Percentiles rank a stretch among this genome's conserved stretches.
These are phyloP conservation scores for Sporothrix brasiliensis DNA, from an alignment of 2,329 filamentous ascomycete species.

Conservation along the genomic window DNA sequence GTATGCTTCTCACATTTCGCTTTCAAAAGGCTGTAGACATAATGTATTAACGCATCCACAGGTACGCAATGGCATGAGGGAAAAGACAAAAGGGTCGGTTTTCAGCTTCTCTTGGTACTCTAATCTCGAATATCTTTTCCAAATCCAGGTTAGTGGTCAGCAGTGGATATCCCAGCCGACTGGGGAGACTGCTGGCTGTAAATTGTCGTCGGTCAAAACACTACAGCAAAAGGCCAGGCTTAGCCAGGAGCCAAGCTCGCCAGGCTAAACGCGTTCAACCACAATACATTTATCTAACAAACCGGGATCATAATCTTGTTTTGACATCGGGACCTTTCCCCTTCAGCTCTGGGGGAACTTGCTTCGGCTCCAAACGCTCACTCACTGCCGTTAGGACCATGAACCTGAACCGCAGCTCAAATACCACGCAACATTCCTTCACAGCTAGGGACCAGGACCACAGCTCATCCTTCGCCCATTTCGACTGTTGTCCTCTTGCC, in stretches of 20 bases:
- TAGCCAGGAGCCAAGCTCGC: background rate
- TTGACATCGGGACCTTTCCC: background rate
- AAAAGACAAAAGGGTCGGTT: background rate
- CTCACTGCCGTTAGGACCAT: background rate
- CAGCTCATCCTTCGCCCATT: background rate
- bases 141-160: slow-evolving; percentile 21
- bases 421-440: background rate
- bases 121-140: slow-evolving; percentile 27
- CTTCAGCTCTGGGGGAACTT: background rate
- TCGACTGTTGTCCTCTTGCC: background rate
- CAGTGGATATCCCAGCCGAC: background rate
- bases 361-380: background rate
- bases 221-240: background rate
- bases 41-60: background rate
- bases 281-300: background rate
- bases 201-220: background rate
- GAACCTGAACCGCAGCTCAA: background rate
- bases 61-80: background rate
- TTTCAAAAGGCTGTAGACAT: background rate
- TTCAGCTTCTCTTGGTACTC: slow-evolving; percentile 23
- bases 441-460: background rate
- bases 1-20: background rate
- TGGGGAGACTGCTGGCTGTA: background rate
- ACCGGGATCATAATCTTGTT: background rate
- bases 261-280: background rate